Percentiles rank a stretch among this genome's conserved stretches.
Conservation (phyloP, 768 basidiomycete genomes). For the Trametes maxima region DNA sequence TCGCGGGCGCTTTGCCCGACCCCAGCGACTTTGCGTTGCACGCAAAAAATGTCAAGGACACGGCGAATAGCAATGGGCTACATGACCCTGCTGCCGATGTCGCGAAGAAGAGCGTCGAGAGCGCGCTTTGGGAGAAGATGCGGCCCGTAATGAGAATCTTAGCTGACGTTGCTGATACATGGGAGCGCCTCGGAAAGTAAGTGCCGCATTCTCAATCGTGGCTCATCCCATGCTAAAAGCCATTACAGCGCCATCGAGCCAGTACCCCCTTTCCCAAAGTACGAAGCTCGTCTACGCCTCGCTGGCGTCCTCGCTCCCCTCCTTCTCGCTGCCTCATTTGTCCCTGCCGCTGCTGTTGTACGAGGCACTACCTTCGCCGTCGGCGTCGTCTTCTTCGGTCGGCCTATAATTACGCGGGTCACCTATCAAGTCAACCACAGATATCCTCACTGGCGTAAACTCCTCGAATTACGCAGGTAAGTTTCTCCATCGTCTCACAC, state of each 20-base stretch:
- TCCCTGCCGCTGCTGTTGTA: conserved; percentile 35
- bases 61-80: conserved; percentile 23
- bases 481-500: conserved; percentile 13
- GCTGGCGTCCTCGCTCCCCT: conserved; percentile 36
- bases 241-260: conserved; percentile 39
- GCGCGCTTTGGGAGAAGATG: conserved; percentile 38
- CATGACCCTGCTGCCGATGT: conserved; percentile 34
- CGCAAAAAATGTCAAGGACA: conserved; percentile 32
- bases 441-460: conserved; percentile 41
- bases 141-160: conserved; percentile 39
- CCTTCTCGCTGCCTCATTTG: conserved; percentile 33
- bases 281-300: conserved; percentile 29
- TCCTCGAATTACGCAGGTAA: conserved; percentile 41
- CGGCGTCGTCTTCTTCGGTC: conserved; percentile 45
- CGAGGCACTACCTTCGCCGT: conserved; percentile 33
- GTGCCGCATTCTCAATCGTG: neutral
- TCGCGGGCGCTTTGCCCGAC: conserved; percentile 32
- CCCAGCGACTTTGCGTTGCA: conserved; percentile 34
- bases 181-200: conserved; percentile 42
- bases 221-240: neutral
- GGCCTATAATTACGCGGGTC: conserved; percentile 38
- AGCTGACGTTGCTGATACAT: conserved; percentile 41
- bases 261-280: conserved; percentile 38
- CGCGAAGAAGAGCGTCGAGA: conserved; percentile 34
- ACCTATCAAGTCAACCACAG: conserved; percentile 35